Percentiles rank a stretch among this genome's conserved stretches.
Evolutionary conservation across 768 basidiomycete genomes (phyloP).

Genomic region (Coprinopsis strossmayeri): DNA sequence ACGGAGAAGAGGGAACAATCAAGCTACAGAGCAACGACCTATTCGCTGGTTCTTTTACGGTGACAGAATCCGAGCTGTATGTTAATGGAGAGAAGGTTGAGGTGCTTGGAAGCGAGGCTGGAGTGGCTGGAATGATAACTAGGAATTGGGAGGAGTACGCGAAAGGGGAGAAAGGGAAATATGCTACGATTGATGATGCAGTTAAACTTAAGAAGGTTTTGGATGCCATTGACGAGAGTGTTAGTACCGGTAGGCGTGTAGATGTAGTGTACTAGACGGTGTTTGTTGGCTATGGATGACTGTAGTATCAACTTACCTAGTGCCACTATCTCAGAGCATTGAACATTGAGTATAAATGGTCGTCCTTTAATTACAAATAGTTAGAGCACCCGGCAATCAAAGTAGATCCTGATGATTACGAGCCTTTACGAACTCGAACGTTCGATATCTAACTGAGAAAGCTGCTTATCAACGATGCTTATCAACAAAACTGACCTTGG

Average conservation of each 20-base stretch:
- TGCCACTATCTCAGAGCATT: no score
- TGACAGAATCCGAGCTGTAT: background rate
- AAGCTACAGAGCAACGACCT: background rate
- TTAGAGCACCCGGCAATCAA: no score
- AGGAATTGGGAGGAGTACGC: background rate
- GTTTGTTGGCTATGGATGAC: no score
- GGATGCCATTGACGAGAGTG: background rate
- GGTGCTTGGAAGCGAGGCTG: background rate
- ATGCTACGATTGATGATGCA: background rate
- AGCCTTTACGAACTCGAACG: no score
- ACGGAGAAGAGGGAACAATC: slow-evolving; percentile 10
- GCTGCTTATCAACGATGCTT: no score
- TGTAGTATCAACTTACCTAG: no score
- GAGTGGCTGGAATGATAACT: background rate
- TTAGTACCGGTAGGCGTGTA: background rate
- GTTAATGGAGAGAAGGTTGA: background rate
- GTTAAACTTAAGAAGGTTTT: background rate
- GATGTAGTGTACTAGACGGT: no score
- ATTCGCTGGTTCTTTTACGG: background rate
- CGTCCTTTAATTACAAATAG: no score
- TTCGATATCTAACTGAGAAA: no score
- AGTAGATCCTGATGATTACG: no score
- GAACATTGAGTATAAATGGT: no score
- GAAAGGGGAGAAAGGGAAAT: background rate
- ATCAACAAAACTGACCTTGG: no score